Evolutionary conservation across 768 basidiomycete species (phyloP), one percentile per base, ranked within the genome.

Genomic region (Pleurotus giganteus): DNA sequence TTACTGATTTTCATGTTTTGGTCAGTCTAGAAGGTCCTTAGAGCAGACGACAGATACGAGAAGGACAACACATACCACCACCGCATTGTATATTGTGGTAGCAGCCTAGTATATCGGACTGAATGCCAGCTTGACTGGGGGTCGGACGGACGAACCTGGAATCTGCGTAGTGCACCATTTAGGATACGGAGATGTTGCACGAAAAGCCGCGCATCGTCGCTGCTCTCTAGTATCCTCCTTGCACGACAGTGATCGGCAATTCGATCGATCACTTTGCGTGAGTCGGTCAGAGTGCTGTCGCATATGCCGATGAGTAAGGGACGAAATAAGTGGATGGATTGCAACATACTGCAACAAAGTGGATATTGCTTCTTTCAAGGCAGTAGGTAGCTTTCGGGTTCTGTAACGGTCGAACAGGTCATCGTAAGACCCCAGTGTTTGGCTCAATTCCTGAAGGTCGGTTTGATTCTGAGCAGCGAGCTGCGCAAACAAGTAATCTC

Each of bases 241-340:
- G 49, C 34, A 21, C 34, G 49, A 51, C 49, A 51, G 37, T 51
- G 49, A n/a, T 34, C 34, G 19, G 19, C 49, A 12, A 51, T 37
- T 37, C 24, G n/a, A 19, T 27, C 19, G 34, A 51, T 51, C 7
- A 51, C 49, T 37, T 37, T 21, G 49, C 32, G 21, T 23, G 49
- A 37, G 21, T 51, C 49, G 2, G 36, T 24, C 1, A 51, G 9
- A 17, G 17, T 15, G n/a, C 49, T 51, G 23, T 19, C 13, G 28
- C 19, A 19, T n/a, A 2, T 13, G 6, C 6, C 4, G 23, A n/a
- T 34, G 9, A 45, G 19, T 21, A 12, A 23, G 11, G 15, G 7
- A 12, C 2, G 24, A 47, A 47, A 11, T 23, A 23, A 9, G 23
- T n/a, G 15, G 17, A 15, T 12, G 19, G 27, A 36, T 24, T 1